Conservation (phyloP, 108 stramenopile genomes). For the Skeletonema tropicum region DNA sequence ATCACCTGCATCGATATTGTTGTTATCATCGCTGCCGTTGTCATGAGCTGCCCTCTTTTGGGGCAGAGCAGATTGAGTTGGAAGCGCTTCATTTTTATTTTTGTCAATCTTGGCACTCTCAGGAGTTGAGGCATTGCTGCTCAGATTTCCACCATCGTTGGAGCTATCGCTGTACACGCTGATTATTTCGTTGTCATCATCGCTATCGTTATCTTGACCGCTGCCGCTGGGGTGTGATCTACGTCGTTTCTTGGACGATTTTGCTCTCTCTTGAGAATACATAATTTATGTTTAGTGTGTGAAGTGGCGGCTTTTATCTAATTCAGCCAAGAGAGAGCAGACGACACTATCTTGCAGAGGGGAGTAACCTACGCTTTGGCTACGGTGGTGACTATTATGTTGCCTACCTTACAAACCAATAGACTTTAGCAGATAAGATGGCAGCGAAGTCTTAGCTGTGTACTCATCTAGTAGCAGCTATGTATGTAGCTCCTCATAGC, state of each 20-base stretch:
- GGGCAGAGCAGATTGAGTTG: not conserved
- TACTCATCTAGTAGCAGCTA: no score
- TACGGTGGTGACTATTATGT: no score
- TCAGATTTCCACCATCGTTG: constrained; percentile 2
- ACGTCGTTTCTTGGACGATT: not conserved
- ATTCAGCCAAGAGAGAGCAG: no score
- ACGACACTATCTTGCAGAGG: no score
- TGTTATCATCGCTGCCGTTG: not conserved
- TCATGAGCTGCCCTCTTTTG: not conserved
- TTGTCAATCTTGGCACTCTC: not conserved
- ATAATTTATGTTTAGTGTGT: not conserved
- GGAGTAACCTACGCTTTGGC: no score
- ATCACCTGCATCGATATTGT: not conserved
- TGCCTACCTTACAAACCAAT: no score
- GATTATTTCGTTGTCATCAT: not conserved
- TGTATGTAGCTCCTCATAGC: no score
- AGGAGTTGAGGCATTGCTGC: not conserved
- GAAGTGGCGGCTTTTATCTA: no score
- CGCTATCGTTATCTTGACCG: not conserved
- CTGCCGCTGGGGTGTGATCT: not conserved
- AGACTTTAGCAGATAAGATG: no score
- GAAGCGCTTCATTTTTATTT: not conserved
- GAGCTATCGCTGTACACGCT: not conserved
- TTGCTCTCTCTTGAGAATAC: not conserved
- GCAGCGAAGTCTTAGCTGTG: no score